Evolutionary conservation across 2,329 filamentous ascomycete genomes (phyloP), one percentile per base, ranked within the genome.

Genomic region (Botrytis porri): DNA sequence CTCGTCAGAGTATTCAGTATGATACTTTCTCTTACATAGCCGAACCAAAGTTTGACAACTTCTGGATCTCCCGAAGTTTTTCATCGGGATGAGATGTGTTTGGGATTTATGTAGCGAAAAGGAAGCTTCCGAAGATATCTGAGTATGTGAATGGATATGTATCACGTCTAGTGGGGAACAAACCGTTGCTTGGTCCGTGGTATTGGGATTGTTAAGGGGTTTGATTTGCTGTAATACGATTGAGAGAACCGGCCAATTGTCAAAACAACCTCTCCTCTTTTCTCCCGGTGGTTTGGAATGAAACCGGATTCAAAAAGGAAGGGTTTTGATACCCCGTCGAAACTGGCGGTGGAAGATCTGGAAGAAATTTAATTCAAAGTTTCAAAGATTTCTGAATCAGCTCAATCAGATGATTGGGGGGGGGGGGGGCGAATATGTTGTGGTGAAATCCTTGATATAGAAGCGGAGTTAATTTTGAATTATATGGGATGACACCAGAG

Each of bases 121-220:
- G 39, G n/a, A 63, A 43, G 41, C 10, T 57, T 57, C 20, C n/a
- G 25, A 22, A 32, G n/a, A 43, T 32, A 43, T 22, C 25, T 32
- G 16, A 35, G 32, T 3, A 60, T 37, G 32, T 60, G 14, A 63
- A 63, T 63, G 61, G 61, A 43, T 43, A 63, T 32, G 61, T 63
- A 63, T 63, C 39, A 63, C n/a, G 43, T 63, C 16, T 43, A 32
- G 61, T 63, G 61, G 61, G 29, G 61, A 39, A 63, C 37, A 43
- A 63, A 63, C n/a, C 39, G 61, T 39, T 63, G 29, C n/a, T 63
- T 63, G n/a, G 61, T 43, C 61, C 39, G 61, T 63, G 61, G 61
- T 63, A 63, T 43, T 41, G 61, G 39, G 18, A 43, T 63, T 43
- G 32, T 43, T 32, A 43, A 16, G 25, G 39, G 39, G 22, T 41